Percentiles rank a stretch among this genome's conserved stretches.
phyloP scores from a whole-genome alignment of 2,329 filamentous ascomycete genomes.

The Shiraia bambusicola region DNA sequence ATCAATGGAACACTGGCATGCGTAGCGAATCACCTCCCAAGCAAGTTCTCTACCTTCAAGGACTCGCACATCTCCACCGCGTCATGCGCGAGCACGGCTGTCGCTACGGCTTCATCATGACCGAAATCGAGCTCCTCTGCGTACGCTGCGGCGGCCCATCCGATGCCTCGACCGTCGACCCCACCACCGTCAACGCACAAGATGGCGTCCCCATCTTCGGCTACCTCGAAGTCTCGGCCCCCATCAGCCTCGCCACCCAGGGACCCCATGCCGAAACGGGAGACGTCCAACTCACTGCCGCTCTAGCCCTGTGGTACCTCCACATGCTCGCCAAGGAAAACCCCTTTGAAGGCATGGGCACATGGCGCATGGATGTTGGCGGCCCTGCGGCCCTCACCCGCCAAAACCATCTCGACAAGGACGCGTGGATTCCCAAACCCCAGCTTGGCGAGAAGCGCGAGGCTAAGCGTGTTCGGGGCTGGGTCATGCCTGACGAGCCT shows the following conservation, averaged over 20 bases:
- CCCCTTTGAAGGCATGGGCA: slow-evolving; percentile 59
- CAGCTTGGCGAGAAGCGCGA: slow-evolving; percentile 74
- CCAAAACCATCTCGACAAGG: slow-evolving; percentile 67
- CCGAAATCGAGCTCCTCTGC: slow-evolving; percentile 90
- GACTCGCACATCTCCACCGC: slow-evolving; percentile 81
- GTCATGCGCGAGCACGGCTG: slow-evolving; percentile 92
- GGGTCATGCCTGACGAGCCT: slow-evolving; percentile 74
- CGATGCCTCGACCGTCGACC: slow-evolving; percentile 29
- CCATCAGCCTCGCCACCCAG: slow-evolving; percentile 56
- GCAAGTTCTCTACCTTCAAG: slow-evolving; percentile 84
- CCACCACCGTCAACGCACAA: slow-evolving; percentile 46
- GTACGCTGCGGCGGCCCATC: slow-evolving; percentile 71
- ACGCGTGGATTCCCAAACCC: slow-evolving; percentile 73
- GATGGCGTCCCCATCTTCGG: slow-evolving; percentile 75
- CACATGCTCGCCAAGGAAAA: slow-evolving; percentile 70
- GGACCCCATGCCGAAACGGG: slow-evolving; percentile 37
- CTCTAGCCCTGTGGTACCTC: slow-evolving; percentile 74
- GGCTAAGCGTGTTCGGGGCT: slow-evolving; percentile 71
- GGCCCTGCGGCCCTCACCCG: slow-evolving; percentile 72
- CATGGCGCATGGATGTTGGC: slow-evolving; percentile 71
- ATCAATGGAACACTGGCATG: slow-evolving; percentile 95
- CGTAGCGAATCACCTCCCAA: slow-evolving; percentile 80
- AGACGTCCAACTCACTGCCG: slow-evolving; percentile 63
- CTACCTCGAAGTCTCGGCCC: slow-evolving; percentile 72
- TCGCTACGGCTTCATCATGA: slow-evolving; percentile 94